These are phyloP conservation scores for Carallia pectinifolia DNA, from an alignment of 345 rosid species.

Conservation along the genomic window DNA sequence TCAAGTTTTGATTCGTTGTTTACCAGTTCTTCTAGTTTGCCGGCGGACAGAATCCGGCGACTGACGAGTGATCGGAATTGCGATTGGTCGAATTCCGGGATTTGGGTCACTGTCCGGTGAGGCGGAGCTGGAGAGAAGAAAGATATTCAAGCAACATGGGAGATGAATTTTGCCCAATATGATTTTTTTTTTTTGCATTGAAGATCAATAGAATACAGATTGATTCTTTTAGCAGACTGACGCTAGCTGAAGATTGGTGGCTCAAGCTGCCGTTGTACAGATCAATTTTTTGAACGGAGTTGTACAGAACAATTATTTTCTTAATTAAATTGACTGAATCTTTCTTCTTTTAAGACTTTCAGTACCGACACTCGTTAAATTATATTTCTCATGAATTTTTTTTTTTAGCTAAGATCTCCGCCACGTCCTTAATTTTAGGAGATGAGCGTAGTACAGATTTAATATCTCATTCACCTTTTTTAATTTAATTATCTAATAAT, in stretches of 20 bases:
- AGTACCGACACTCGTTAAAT: too few relatives aligned
- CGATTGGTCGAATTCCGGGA: slow-evolving; percentile 10
- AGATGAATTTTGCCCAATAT: too few relatives aligned
- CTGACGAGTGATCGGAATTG: slow-evolving; percentile 4
- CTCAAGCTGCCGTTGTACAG: neutral
- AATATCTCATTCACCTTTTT: too few relatives aligned
- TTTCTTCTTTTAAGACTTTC: too few relatives aligned
- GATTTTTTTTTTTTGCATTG: neutral
- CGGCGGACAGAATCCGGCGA: slow-evolving; percentile 23
- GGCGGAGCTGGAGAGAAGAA: neutral
- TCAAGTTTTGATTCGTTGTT: slow-evolving; percentile 1
- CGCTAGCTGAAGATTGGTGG: neutral
- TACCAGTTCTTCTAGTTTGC: neutral
- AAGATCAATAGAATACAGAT: neutral
- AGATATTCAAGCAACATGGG: too few relatives aligned
- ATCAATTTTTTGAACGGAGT: neutral
- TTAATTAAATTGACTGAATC: too few relatives aligned
- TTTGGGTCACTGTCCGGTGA: slow-evolving; percentile 21
- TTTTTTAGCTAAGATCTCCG: too few relatives aligned
- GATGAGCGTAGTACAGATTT: too few relatives aligned
- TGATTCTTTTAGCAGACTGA: slow-evolving; percentile 8
- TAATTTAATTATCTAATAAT: too few relatives aligned
- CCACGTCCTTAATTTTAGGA: too few relatives aligned
- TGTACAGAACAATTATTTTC: too few relatives aligned
- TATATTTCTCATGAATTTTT: too few relatives aligned